Base-by-base conservation (phyloP, 1,284 basidiomycete species). In the Boletus holoroseus region DNA sequence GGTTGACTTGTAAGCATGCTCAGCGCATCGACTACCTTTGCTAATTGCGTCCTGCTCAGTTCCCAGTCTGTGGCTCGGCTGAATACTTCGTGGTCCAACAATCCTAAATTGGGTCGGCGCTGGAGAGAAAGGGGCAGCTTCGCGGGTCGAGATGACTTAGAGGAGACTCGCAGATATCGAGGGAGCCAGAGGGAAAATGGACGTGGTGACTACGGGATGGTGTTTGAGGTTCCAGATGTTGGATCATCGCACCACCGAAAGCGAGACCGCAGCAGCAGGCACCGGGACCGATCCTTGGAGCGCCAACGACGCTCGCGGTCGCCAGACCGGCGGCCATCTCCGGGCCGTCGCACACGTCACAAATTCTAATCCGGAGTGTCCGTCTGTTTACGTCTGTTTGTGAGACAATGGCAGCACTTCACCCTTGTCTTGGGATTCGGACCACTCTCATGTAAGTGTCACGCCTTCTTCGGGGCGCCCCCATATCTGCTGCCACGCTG, bases 11-110 rank as follows among this genome's bases (percentile, higher is more conserved):
- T 88, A 57, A 57, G 51, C 34, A 24, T 44, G 44, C 30, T 44
- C 49, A 34, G 36, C 31, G 11, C 22, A 37, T 11, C 38, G n/a
- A 36, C 39, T 32, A 1, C 47, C 4, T 49, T 59, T 47, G 45
- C 56, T 63, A 42, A 64, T 51, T 49, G 31, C 47, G 59, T 54
- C 41, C 39, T 47, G 39, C 45, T 52, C 62, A 90, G 88, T 73
- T 91, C 88, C 2, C 91, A 96, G 76, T 95, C 92, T 27, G 96
- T 99, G 46, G 83, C 88, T 1, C 77, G 79, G 27, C 60, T 82
- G 37, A 90, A 91, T 60, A 79, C 67, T 7, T 64, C 69, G 9
- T 91, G 88, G 88, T 87, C 87, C 5, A 90, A 90, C 66, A 71
- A 88, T 54, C 77, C 83, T 54, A 76, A 73, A 52, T 76, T 76